Evolutionary conservation across 2,329 filamentous ascomycete species (phyloP).

Genomic region (Phialocephala subalpina): DNA sequence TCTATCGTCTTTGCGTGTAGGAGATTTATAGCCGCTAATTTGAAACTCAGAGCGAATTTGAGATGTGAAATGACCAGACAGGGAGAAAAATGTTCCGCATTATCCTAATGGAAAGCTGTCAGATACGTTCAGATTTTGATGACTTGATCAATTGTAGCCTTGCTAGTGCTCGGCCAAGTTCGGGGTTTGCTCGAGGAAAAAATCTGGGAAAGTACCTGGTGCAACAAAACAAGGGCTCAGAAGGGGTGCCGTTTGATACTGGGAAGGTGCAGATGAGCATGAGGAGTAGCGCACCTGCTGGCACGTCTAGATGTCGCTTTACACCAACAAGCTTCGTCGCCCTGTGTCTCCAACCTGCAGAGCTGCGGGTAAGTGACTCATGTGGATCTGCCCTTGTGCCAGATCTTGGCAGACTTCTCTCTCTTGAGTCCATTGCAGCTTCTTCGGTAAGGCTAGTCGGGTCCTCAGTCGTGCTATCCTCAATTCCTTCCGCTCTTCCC

Average conservation of each 20-base stretch:
- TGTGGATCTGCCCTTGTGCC: not conserved
- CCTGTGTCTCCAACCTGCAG: not conserved
- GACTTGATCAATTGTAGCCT: too few species aligned
- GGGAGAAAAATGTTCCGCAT: not conserved
- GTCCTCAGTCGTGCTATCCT: not conserved
- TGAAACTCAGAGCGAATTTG: not conserved
- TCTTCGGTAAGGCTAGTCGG: not conserved
- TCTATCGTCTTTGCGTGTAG: not conserved
- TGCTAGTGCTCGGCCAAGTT: not conserved
- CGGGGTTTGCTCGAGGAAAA: too few species aligned
- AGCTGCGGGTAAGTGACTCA: not conserved
- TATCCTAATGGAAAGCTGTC: not conserved
- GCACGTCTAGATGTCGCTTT: too few species aligned
- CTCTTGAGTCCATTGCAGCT: not conserved
- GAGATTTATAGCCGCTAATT: not conserved
- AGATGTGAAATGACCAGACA: not conserved
- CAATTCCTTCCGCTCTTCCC: not conserved
- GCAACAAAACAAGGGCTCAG: too few species aligned
- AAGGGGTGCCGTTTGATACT: too few species aligned
- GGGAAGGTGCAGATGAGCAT: too few species aligned
- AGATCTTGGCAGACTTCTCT: slow-evolving; percentile 1
- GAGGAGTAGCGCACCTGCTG: too few species aligned
- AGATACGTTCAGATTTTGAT: not conserved
- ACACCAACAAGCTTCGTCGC: too few species aligned
- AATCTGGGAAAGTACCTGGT: too few species aligned